Base-by-base conservation (phyloP, 2,329 filamentous ascomycete species). In the Ramichloridium luteum region DNA sequence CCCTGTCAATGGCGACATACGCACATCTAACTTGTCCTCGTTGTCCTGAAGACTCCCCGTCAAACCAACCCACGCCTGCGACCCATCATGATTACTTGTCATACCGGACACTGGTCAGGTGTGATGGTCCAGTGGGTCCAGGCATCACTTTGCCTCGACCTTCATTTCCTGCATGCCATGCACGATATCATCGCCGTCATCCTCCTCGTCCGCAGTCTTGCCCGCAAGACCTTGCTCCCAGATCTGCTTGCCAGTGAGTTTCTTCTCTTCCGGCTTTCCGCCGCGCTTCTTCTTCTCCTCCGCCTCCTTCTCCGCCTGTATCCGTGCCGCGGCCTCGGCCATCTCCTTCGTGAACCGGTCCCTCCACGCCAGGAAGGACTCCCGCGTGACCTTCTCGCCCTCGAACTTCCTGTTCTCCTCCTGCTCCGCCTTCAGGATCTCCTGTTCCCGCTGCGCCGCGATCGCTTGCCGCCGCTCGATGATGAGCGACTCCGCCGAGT, bases 341-440 rank as follows among this genome's bases (percentile, higher is more conserved):
- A 88, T 77, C 64, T 96, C 90, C 51, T 68, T 64, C 39, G 74
- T 54, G 53, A 96, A 98, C 6, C 58, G 71, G 23, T 77, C 76
- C 34, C 83, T 69, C 90, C 90, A 98, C 44, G 70, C 72, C 45
- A 81, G 53, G 51, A 96, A 98, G 0, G 75, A 77, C 61, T 93
- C 84, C 13, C 74, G 68, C n/a, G 77, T 96, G 13, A 98, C 90
- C 17, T 75, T 68, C 20, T 83, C 83, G 36, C 90, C 90, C 55
- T 93, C 81, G 58, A 98, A 98, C 60, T 94, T 96, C 49, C 79
- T 75, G 56, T 98, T 98, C 65, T 98, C 90, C 56, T 90, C 85
- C 40, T 80, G 76, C 60, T 98, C 90, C 1, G 70, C 72, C 49
- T 73, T 69, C 5, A 68, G 70, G 2, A 66, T 58, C 39, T 65